Evolutionary conservation across 225 moss, liverwort and hornwort genomes (phyloP), one percentile per base, ranked within the genome.

Genomic region (Pleurozium schreberi): DNA sequence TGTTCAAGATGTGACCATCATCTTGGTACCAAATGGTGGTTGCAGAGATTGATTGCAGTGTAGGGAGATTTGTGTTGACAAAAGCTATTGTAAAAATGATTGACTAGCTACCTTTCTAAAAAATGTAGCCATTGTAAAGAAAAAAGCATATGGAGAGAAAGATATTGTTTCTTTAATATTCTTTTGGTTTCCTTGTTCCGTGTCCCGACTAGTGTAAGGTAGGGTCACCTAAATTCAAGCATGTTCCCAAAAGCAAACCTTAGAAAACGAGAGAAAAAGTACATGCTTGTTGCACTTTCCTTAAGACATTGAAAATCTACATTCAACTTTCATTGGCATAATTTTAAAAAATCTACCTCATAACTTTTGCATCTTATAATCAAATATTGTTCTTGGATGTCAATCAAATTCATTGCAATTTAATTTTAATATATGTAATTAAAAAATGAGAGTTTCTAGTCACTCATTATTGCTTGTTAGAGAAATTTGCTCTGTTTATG

Each of bases 201-300:
- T 3, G n/a, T n/a, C n/a, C n/a, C n/a, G n/a, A 17, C 1, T 43
- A 3, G 1, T 45, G 10, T 17, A 28, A 45, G 2, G 10, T 45
- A 73, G 17, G 10, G 47, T 45, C 11, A 18, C 30, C 15, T 6
- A 45, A 73, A 73, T 45, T 18, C 45, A 30, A 73, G 18, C 11
- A 30, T 74, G 18, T 10, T 73, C 0, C 6, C 6, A 18, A 30
- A 45, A 30, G 6, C 0, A 3, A 18, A 3, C 18, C 4, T 73
- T 73, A 28, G 16, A 47, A 30, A 74, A 74, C 0, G 0, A 43
- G 0, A 17, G 4, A 38, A 16, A 27, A 73, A 43, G 2, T n/a
- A 9, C 5, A 73, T 28, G 14, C 17, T 73, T 40, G 1, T 28
- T 43, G 27, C 15, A 70, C 2, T n/a, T n/a, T n/a, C n/a, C n/a